phyloP scores from a whole-genome alignment of 192 early-diverging fungal genomes.

The Powellomyces hirtus region DNA sequence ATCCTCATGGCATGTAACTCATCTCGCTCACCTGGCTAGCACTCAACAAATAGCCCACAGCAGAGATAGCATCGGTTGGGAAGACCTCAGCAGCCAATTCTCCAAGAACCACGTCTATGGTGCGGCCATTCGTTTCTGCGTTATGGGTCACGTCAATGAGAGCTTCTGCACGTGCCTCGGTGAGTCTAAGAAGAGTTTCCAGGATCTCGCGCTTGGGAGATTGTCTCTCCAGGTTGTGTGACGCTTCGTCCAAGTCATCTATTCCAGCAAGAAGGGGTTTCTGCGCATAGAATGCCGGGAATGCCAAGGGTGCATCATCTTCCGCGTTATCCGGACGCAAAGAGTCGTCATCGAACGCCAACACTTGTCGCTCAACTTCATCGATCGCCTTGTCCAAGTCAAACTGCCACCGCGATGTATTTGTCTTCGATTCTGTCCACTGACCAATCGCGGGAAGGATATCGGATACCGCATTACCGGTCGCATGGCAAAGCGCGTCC shows the following conservation, averaged over 20 bases:
- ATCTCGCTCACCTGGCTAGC: constrained; percentile 24
- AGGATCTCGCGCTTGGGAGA: too few species aligned
- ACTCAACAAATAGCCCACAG: constrained; percentile 28
- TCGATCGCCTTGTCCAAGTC: constrained; percentile 7
- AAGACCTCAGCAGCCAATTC: constrained; percentile 22
- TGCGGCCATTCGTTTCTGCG: background rate
- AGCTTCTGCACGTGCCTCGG: background rate
- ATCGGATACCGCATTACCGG: background rate
- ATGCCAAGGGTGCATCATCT: too few species aligned
- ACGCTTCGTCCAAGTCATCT: too few species aligned
- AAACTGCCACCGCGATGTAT: background rate
- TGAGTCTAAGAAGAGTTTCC: background rate
- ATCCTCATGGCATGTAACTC: too few species aligned
- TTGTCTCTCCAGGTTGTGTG: too few species aligned
- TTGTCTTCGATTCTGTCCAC: background rate
- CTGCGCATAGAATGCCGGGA: too few species aligned
- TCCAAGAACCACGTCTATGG: constrained; percentile 1
- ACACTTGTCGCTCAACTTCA: constrained; percentile 1
- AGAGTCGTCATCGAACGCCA: constrained; percentile 5
- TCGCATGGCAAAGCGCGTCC: background rate
- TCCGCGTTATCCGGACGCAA: too few species aligned
- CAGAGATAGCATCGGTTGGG: constrained; percentile 15
- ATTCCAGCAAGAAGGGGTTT: too few species aligned
- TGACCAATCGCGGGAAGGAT: background rate
- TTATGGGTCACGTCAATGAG: background rate